Evolutionary conservation across 2,329 filamentous ascomycete genomes (phyloP).

Genomic region (Fusarium sulawesiense): DNA sequence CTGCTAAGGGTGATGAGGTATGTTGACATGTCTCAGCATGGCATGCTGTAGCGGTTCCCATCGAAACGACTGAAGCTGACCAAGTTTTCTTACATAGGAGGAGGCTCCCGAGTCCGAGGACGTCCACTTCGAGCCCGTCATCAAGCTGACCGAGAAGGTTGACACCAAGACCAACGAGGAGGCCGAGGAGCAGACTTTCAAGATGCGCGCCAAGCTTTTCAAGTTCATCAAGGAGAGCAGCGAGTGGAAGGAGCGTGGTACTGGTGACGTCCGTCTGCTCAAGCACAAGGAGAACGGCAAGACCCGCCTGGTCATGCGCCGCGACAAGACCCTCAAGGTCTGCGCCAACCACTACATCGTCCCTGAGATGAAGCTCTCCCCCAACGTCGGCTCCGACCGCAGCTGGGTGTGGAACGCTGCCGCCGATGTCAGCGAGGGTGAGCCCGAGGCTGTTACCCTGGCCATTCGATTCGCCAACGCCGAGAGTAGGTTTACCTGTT

Average conservation of each 20-base stretch:
- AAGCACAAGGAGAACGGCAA: slow-evolving; percentile 99
- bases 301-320: slow-evolving; percentile 96
- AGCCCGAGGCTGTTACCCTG: slow-evolving; percentile 94
- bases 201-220: slow-evolving; percentile 99
- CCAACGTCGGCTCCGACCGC: slow-evolving; percentile 97
- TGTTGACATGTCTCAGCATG: slow-evolving; percentile 33
- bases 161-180: slow-evolving; percentile 99
- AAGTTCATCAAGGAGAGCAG: slow-evolving; percentile 91
- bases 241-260: slow-evolving; percentile 99
- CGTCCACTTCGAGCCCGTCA: slow-evolving; percentile 96
- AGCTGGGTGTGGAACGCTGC: slow-evolving; percentile 99
- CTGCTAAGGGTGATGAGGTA: slow-evolving; percentile 69
- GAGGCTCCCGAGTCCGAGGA: slow-evolving; percentile 91
- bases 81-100: slow-evolving; percentile 51
- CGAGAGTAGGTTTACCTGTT: slow-evolving; percentile 77
- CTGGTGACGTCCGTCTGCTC: slow-evolving; percentile 92
- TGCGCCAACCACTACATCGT: slow-evolving; percentile 99
- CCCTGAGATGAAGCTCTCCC: slow-evolving; percentile 98
- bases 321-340: slow-evolving; percentile 99
- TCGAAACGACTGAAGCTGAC: slow-evolving; percentile 14
- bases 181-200: slow-evolving; percentile 96
- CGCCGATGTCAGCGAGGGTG: slow-evolving; percentile 97
- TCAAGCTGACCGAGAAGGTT: slow-evolving; percentile 95
- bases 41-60: slow-evolving; percentile 14
- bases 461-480: slow-evolving; percentile 98